Base-by-base conservation (phyloP, 2,329 filamentous ascomycete genomes). In the Scolecobasidium constrictum region DNA sequence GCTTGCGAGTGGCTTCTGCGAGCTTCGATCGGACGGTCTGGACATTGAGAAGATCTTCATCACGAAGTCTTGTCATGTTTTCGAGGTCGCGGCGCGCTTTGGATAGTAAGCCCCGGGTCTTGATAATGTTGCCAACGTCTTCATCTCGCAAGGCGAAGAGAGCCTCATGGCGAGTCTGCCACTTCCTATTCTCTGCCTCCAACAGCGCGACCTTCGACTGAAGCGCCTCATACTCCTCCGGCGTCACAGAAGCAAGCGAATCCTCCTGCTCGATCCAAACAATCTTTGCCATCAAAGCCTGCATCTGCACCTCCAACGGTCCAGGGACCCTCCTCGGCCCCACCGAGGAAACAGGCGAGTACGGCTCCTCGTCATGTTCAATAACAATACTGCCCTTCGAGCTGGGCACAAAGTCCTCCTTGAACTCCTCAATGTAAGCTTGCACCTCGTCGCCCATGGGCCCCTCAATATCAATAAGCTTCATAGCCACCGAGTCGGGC, bases 101-200 rank as follows among this genome's bases (percentile, higher is more conserved):
- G 19, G 63, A 63, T 13, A 67, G 54, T 13, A 64, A 45, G 16
- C 54, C 56, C 3, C 62, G 59, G 34, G 65, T 57, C 51, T 61
- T 64, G 49, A 65, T 62, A 47, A 65, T 59, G 46, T 66, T 67
- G 40, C 60, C 56, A 2, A 66, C 58, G 36, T 67, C 64, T 47
- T 64, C 61, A 45, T 66, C 62, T 26, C 64, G 56, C 16, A 67
- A 52, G 3, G 56, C 56, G 49, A 58, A 64, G 38, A 66, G 56
- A n/a, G 61, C 59, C 48, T 62, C 58, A 41, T 66, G 59, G 18
- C 61, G 53, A 31, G 56, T 56, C 38, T 52, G 49, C 52, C 57
- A 59, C 2, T 49, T 47, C 15, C 54, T 54, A 46, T 65, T 64
- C 43, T 66, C 61, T 2, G 50, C 52, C 45, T 65, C 58, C 5